Percentiles rank a stretch among this genome's conserved stretches.
phyloP scores from a whole-genome alignment of 176 grass and related monocot species.

The Oryza longistaminata region DNA sequence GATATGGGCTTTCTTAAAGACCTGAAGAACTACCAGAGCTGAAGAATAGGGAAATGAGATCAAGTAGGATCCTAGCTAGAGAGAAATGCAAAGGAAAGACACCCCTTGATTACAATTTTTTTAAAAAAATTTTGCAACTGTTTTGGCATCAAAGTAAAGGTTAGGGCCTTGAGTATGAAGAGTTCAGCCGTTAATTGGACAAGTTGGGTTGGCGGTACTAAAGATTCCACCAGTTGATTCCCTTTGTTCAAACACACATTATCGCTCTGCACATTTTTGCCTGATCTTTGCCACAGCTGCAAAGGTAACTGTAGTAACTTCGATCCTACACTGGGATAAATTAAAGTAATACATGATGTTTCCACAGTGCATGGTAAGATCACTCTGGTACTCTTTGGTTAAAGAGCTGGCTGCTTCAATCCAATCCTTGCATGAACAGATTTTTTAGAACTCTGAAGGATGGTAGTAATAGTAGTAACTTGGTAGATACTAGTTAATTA shows the following conservation, averaged over 20 bases:
- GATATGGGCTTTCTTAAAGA: slow-evolving; percentile 20
- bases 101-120: slow-evolving; percentile 41
- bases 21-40: slow-evolving; percentile 36
- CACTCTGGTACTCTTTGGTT: slow-evolving; percentile 26
- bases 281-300: slow-evolving; percentile 20
- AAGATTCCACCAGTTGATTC: slow-evolving; percentile 45
- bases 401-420: slow-evolving; percentile 41
- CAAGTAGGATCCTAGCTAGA: slow-evolving; percentile 51
- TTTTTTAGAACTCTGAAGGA: slow-evolving; percentile 31
- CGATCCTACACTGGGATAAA: slow-evolving; percentile 27
- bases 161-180: slow-evolving; percentile 42
- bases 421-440: slow-evolving; percentile 26
- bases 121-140: slow-evolving; percentile 23
- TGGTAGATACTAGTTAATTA: slow-evolving; percentile 23
- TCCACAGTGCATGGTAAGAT: slow-evolving; percentile 41
- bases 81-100: slow-evolving; percentile 40
- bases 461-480: neutral
- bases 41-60: slow-evolving; percentile 32
- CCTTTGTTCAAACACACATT: slow-evolving; percentile 30
- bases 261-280: slow-evolving; percentile 24
- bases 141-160: slow-evolving; percentile 66
- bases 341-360: slow-evolving; percentile 36
- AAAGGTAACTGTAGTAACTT: slow-evolving; percentile 28
- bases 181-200: slow-evolving; percentile 33
- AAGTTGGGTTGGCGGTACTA: slow-evolving; percentile 40